Conservation (phyloP, 192 early-diverging fungal genomes). For the Coemansia sp. region DNA sequence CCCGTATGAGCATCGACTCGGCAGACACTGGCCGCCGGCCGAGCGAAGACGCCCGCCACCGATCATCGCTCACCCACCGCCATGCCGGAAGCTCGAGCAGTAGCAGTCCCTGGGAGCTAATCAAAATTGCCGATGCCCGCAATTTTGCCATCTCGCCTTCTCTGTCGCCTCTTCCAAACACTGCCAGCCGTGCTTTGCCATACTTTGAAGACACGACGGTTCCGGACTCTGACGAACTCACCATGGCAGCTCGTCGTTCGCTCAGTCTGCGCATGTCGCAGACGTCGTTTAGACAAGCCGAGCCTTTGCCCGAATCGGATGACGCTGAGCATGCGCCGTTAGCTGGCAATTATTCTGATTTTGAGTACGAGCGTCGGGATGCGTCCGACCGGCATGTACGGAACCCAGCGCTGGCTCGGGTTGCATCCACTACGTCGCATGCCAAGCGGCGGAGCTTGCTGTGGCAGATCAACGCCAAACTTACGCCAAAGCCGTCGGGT, state of each 20-base stretch:
- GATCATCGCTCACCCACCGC: neutral
- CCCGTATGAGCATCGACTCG: constrained; percentile 26
- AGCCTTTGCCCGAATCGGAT: constrained; percentile 47
- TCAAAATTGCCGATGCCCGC: constrained; percentile 25
- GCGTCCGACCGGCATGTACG: neutral
- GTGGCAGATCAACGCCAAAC: constrained; percentile 29
- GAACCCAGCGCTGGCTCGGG: constrained; percentile 15
- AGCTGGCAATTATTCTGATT: neutral
- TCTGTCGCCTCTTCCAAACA: constrained; percentile 16
- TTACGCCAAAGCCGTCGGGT: neutral
- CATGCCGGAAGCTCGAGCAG: neutral
- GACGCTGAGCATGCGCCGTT: constrained; percentile 5
- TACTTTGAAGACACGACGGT: constrained; percentile 46
- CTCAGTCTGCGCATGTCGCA: constrained; percentile 48
- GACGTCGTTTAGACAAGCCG: constrained; percentile 36
- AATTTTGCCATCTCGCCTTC: constrained; percentile 29
- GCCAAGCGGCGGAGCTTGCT: constrained; percentile 41
- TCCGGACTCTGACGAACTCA: constrained; percentile 45
- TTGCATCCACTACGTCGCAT: constrained; percentile 6
- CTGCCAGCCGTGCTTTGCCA: constrained; percentile 9
- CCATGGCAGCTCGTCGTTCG: constrained; percentile 36
- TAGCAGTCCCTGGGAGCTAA: constrained; percentile 47
- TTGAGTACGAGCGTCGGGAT: neutral
- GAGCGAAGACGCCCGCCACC: neutral
- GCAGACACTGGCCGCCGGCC: constrained; percentile 5